These are phyloP conservation scores for Perkinsus marinus DNA, from an alignment of 169 alveolate species.

Conservation along the genomic window DNA sequence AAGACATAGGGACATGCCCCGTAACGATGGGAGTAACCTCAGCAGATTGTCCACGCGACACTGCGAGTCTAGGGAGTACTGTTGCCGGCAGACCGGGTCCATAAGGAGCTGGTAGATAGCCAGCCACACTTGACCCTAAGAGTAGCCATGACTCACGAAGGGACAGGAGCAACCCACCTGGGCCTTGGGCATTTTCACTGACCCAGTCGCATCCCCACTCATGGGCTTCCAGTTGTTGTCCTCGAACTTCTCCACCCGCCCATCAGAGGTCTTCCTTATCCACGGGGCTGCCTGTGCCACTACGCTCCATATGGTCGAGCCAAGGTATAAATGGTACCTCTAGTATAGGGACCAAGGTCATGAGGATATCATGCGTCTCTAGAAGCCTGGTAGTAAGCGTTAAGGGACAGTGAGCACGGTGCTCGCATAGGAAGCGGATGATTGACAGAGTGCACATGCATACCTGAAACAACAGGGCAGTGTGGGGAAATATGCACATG, in stretches of 20 bases:
- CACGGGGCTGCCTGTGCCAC: not conserved
- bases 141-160: not conserved
- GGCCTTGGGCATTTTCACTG: not conserved
- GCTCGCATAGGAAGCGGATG: not conserved
- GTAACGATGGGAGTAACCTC: not conserved
- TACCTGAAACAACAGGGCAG: not conserved
- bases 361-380: not conserved
- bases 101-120: not conserved
- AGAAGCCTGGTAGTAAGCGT: not conserved
- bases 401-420: not conserved
- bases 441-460: not conserved
- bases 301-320: not conserved
- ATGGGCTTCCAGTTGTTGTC: not conserved
- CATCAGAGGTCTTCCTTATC: not conserved
- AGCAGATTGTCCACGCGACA: not conserved
- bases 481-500: no score
- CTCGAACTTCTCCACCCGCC: constrained; percentile 1
- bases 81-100: constrained; percentile 1
- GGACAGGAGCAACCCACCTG: not conserved
- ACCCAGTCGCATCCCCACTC: not conserved
- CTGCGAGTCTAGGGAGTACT: not conserved
- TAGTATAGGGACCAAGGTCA: constrained; percentile 1
- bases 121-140: not conserved
- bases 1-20: no score
- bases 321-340: not conserved